A percentile compares a stretch with the other conserved stretches of the same genome.
These are phyloP conservation scores for Phytophthora pseudosyringae DNA, from an alignment of 352 stramenopile genomes.

Conservation along the genomic window DNA sequence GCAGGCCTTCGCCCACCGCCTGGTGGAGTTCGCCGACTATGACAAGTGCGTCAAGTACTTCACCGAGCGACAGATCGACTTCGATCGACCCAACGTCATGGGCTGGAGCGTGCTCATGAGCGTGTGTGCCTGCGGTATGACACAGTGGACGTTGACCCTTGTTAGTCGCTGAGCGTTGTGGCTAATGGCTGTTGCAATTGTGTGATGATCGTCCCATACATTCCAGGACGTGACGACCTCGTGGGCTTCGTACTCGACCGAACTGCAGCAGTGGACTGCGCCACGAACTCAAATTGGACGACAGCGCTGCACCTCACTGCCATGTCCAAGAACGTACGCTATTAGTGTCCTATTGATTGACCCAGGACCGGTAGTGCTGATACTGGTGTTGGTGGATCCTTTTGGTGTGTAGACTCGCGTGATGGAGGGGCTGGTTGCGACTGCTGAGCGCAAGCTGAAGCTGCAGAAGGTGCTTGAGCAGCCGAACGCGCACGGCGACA, in stretches of 20 bases:
- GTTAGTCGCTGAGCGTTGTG: neutral
- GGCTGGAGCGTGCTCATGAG: slow-evolving; percentile 87
- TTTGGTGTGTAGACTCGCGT: slow-evolving; percentile 48
- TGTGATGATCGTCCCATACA: slow-evolving; percentile 3
- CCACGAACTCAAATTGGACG: slow-evolving; percentile 70
- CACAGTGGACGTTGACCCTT: slow-evolving; percentile 25
- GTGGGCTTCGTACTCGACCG: slow-evolving; percentile 58
- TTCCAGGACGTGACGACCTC: slow-evolving; percentile 67
- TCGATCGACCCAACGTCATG: slow-evolving; percentile 59
- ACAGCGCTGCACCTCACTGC: slow-evolving; percentile 81
- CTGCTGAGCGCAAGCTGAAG: slow-evolving; percentile 53
- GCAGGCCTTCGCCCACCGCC: slow-evolving; percentile 76
- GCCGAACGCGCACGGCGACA: slow-evolving; percentile 80
- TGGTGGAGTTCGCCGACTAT: slow-evolving; percentile 77
- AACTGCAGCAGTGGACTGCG: slow-evolving; percentile 63
- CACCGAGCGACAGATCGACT: slow-evolving; percentile 60
- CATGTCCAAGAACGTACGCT: slow-evolving; percentile 72
- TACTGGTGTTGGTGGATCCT: neutral
- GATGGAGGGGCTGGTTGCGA: slow-evolving; percentile 61
- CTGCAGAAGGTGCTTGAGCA: slow-evolving; percentile 55
- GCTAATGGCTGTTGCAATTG: slow-evolving; percentile 6
- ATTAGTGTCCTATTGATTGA: neutral
- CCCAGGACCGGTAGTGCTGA: neutral
- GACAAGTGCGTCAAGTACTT: slow-evolving; percentile 70
- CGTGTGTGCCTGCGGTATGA: slow-evolving; percentile 74